phyloP scores from a whole-genome alignment of 2,329 filamentous ascomycete genomes.

The Ophiocordyceps robertsii region DNA sequence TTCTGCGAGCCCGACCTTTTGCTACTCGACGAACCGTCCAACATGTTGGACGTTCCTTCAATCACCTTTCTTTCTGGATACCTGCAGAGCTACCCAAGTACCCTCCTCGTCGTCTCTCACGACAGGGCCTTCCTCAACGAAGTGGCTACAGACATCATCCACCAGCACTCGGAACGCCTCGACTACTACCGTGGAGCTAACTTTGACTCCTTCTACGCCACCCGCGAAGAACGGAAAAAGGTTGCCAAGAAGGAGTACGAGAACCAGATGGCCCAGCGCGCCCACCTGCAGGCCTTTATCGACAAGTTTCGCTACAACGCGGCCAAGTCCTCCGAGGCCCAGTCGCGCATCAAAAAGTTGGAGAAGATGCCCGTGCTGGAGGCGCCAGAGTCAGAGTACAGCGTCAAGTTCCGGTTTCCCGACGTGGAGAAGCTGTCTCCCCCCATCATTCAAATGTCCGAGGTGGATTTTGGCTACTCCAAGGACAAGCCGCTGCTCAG shows the following conservation, averaged over 20 bases:
- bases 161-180: slow-evolving; percentile 91
- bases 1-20: slow-evolving; percentile 97
- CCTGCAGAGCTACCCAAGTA: slow-evolving; percentile 86
- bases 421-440: slow-evolving; percentile 96
- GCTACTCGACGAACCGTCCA: slow-evolving; percentile 95
- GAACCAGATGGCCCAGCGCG: slow-evolving; percentile 89
- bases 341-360: slow-evolving; percentile 97
- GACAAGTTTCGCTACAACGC: slow-evolving; percentile 99
- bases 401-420: slow-evolving; percentile 92
- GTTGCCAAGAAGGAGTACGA: slow-evolving; percentile 95
- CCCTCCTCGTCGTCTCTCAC: slow-evolving; percentile 92
- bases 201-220: slow-evolving; percentile 95
- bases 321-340: slow-evolving; percentile 94
- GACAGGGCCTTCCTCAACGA: slow-evolving; percentile 98
- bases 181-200: slow-evolving; percentile 99
- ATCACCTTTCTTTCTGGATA: slow-evolving; percentile 97
- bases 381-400: slow-evolving; percentile 85
- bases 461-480: slow-evolving; percentile 80
- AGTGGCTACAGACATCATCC: slow-evolving; percentile 96
- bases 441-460: slow-evolving; percentile 94
- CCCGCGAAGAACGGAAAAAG: slow-evolving; percentile 93
- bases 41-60: slow-evolving; percentile 99
- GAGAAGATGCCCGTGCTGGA: slow-evolving; percentile 93
- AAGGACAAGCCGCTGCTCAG: slow-evolving; percentile 65
- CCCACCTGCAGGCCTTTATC: slow-evolving; percentile 94